These are phyloP conservation scores for Xanthoparmelia taractica DNA, from an alignment of 495 filamentous ascomycete genomes.

Conservation along the genomic window DNA sequence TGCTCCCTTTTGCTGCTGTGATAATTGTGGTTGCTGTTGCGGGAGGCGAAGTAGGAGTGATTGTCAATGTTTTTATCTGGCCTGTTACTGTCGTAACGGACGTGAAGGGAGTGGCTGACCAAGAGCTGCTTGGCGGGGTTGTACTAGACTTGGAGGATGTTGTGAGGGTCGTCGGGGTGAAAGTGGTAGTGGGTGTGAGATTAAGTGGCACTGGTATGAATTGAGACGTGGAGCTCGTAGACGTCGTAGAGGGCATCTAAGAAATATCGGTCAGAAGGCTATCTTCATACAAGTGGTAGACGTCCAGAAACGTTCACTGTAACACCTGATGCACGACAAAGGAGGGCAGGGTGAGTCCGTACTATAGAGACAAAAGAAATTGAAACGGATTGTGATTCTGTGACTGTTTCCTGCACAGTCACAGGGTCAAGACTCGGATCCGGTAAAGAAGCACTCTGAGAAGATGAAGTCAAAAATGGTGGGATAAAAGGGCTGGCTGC, in stretches of 20 bases:
- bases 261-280: background rate
- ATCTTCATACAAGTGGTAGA: background rate
- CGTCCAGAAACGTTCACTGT: too few species aligned
- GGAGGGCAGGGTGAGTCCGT: slow-evolving; percentile 17
- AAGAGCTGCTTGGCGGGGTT: slow-evolving; percentile 21
- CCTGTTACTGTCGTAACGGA: slow-evolving; percentile 44
- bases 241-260: slow-evolving; percentile 23
- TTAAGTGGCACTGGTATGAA: slow-evolving; percentile 15
- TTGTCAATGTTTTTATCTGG: slow-evolving; percentile 45
- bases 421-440: slow-evolving; percentile 21
- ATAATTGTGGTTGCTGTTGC: slow-evolving; percentile 23
- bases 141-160: slow-evolving; percentile 21
- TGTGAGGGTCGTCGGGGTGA: slow-evolving; percentile 26
- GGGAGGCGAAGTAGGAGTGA: slow-evolving; percentile 35
- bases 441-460: slow-evolving; percentile 18
- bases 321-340: background rate
- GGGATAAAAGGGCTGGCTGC: slow-evolving; percentile 7
- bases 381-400: slow-evolving; percentile 23
- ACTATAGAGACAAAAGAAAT: slow-evolving; percentile 27
- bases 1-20: slow-evolving; percentile 30
- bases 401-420: slow-evolving; percentile 28
- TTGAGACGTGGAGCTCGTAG: slow-evolving; percentile 19
- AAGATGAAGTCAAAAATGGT: slow-evolving; percentile 20
- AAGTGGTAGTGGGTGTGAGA: slow-evolving; percentile 14
- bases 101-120: slow-evolving; percentile 38